These are phyloP conservation scores for Leccinum pellstonianum DNA, from an alignment of 768 basidiomycete species.

Conservation along the genomic window DNA sequence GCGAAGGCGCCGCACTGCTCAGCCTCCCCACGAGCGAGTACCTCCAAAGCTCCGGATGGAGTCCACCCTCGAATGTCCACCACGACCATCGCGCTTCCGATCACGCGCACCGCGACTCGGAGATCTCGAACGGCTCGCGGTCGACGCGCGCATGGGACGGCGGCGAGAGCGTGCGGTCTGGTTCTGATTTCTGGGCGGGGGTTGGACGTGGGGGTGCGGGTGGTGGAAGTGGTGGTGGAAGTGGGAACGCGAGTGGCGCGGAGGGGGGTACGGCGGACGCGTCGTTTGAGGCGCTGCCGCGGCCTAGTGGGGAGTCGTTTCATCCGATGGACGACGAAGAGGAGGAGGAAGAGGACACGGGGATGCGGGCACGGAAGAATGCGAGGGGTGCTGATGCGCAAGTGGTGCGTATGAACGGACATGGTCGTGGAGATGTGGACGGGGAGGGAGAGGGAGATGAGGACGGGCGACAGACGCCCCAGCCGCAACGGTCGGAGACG, in stretches of 20 bases:
- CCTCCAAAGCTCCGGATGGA: constrained; percentile 83
- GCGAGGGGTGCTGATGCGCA: too few species aligned
- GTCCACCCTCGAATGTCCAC: constrained; percentile 2
- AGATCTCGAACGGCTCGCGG: constrained; percentile 15
- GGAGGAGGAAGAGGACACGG: not conserved
- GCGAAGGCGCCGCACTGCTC: constrained; percentile 76
- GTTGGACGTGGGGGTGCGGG: not conserved
- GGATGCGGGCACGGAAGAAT: too few species aligned
- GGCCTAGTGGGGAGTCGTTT: constrained; percentile 31
- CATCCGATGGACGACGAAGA: constrained; percentile 33
- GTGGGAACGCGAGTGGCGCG: not conserved
- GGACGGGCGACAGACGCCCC: constrained; percentile 22
- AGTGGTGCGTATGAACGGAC: too few species aligned
- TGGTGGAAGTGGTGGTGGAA: not conserved
- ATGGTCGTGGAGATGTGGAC: too few species aligned
- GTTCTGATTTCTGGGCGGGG: constrained; percentile 77
- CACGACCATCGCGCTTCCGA: constrained; percentile 3
- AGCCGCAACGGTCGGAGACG: constrained; percentile 13
- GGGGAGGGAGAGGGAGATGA: too few species aligned
- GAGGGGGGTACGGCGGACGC: not conserved
- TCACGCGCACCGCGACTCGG: constrained; percentile 21
- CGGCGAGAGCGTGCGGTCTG: constrained; percentile 54
- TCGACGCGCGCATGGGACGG: constrained; percentile 24
- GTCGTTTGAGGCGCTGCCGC: constrained; percentile 18
- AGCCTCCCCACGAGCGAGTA: constrained; percentile 83